These are phyloP conservation scores for Yarrowia yakushimensis DNA, from an alignment of 805 yeast species.

Conservation along the genomic window DNA sequence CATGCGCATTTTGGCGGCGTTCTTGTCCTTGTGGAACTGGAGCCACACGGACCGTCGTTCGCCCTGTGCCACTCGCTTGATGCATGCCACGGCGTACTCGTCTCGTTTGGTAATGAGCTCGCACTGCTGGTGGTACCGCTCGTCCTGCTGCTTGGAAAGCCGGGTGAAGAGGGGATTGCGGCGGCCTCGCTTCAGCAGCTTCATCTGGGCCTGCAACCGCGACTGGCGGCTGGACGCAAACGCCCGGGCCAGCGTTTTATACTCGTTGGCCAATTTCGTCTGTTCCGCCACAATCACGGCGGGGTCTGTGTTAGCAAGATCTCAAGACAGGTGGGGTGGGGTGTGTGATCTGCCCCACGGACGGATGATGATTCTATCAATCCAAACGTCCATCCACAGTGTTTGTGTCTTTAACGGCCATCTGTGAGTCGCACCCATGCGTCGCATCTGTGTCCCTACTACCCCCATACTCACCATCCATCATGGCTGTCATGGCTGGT, in stretches of 20 bases:
- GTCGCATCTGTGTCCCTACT: neutral
- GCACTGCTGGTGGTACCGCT: conserved; percentile 20
- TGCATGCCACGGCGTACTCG: conserved; percentile 30
- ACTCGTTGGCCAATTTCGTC: conserved; percentile 30
- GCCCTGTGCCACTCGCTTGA: conserved; percentile 29
- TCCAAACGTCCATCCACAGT: no score
- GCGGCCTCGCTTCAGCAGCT: conserved; percentile 29
- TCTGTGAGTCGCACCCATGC: neutral
- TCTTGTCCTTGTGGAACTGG: conserved; percentile 34
- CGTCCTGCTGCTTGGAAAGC: conserved; percentile 28
- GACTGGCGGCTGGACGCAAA: conserved; percentile 30
- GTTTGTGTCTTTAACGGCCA: no score
- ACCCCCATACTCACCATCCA: conserved; percentile 25
- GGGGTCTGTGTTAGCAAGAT: conserved; percentile 27
- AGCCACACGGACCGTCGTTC: conserved; percentile 35
- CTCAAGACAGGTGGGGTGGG: neutral
- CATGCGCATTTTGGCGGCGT: conserved; percentile 32
- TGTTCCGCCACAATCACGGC: conserved; percentile 27
- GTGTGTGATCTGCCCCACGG: neutral
- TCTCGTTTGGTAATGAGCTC: conserved; percentile 25
- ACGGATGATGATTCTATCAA: no score
- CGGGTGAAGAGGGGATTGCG: conserved; percentile 27
- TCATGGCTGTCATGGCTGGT: conserved; percentile 16
- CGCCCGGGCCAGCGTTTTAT: conserved; percentile 29
- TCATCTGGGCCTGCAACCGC: conserved; percentile 28